Conservation (phyloP, 805 yeast species). For the Saccharomycopsis sp. region DNA sequence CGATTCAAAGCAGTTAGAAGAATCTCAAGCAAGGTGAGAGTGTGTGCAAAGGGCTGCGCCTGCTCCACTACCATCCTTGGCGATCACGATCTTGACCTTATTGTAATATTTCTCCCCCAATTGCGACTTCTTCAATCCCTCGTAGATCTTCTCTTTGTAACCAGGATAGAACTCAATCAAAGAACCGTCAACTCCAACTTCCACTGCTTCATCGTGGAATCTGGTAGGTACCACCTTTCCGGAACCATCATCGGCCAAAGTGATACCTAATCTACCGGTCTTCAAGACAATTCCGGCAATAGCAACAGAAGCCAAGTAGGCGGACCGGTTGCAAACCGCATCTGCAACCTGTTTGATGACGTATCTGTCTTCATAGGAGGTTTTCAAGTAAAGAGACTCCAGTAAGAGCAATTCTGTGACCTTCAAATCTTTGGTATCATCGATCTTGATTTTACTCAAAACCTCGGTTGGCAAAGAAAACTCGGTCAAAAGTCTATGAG, state of each 20-base stretch:
- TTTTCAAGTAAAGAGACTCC: slow-evolving; percentile 62
- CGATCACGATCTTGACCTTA: slow-evolving; percentile 68
- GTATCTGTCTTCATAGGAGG: slow-evolving; percentile 62
- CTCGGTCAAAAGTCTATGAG: slow-evolving; percentile 64
- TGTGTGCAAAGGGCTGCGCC: slow-evolving; percentile 93
- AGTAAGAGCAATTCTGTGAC: slow-evolving; percentile 64
- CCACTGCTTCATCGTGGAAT: slow-evolving; percentile 62
- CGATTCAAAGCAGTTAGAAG: no score
- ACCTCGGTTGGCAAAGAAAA: slow-evolving; percentile 78
- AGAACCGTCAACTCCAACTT: slow-evolving; percentile 93
- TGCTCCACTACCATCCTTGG: slow-evolving; percentile 94
- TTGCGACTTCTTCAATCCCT: slow-evolving; percentile 63
- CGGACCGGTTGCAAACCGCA: slow-evolving; percentile 84
- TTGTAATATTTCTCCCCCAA: slow-evolving; percentile 65
- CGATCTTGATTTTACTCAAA: slow-evolving; percentile 81
- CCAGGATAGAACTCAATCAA: slow-evolving; percentile 93
- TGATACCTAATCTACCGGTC: slow-evolving; percentile 49
- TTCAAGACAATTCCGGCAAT: slow-evolving; percentile 71
- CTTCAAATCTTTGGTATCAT: slow-evolving; percentile 64
- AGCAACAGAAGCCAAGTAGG: slow-evolving; percentile 81
- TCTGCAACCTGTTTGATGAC: slow-evolving; percentile 68
- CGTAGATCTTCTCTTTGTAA: slow-evolving; percentile 70
- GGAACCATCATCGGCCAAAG: slow-evolving; percentile 25
- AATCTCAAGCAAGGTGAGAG: slow-evolving; percentile 13
- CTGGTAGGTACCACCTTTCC: slow-evolving; percentile 34